Evolutionary conservation across 2,329 filamentous ascomycete genomes (phyloP), one percentile per base, ranked within the genome.

Genomic region (Penicillium sp.): DNA sequence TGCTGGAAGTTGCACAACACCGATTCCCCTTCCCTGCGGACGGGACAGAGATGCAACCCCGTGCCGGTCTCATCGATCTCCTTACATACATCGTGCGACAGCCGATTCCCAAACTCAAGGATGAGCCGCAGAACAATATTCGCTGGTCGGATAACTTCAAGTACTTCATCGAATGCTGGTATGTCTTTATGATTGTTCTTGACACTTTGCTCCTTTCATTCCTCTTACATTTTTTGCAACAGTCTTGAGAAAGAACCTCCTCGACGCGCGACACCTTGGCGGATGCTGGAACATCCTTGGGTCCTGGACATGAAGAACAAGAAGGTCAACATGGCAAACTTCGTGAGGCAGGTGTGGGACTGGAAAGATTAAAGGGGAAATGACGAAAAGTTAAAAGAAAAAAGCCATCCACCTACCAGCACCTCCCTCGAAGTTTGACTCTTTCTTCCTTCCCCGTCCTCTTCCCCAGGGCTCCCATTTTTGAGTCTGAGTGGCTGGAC

Each of bases 151-250:
- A 96, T 70, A 96, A 91, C 74, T 98, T 99, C 81, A 99, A 99
- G 78, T 97, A 97, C 77, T 99, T 99, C 72, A 97, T 99, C 72
- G 93, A 97, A 81, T 97, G 93, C 87, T 98, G 95, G 94, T 98
- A 86, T 59, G 75, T 72, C 12, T 22, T 8, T 4, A 28, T 49
- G 26, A 30, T 49, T 17, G 17, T 26, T 30, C n/a, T 33, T 3
- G 24, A 17, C 3, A 15, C 3, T 4, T 8, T 5, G n/a, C 30
- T 40, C n/a, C 37, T 54, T 60, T 70, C 37, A 69, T 68, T 68
- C 55, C 62, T 59, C 53, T 3, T 19, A 37, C 24, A 24, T n/a
- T 3, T 19, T 19, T 19, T 68, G 58, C 49, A 66, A 44, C 53
- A 98, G 95, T 81, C 86, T 99, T 61, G 95, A 99, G 79, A 99